Conservation (phyloP, 73 alveolate species). For the Uronychia setigera region DNA sequence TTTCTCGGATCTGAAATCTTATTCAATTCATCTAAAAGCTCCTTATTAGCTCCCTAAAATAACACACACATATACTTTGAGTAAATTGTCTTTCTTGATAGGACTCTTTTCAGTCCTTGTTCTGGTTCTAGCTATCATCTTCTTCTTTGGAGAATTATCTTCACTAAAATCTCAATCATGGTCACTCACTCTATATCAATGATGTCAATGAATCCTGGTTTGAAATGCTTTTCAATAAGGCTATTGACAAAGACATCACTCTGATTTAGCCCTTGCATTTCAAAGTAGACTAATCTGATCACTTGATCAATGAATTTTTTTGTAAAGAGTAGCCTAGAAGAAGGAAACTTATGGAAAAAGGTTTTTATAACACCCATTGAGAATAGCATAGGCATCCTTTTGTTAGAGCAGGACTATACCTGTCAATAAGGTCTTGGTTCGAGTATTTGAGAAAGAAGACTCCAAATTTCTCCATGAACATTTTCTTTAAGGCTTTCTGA, state of each 20-base stretch:
- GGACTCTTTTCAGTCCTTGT: neutral
- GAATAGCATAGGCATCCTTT: conserved; percentile 1
- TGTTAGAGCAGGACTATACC: neutral
- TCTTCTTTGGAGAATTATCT: neutral
- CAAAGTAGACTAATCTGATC: neutral
- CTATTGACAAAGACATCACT: conserved; percentile 7
- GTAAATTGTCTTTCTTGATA: neutral
- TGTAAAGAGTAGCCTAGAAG: neutral
- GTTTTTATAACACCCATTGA: neutral
- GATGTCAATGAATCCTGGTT: neutral
- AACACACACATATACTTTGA: neutral
- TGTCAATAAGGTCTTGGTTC: neutral
- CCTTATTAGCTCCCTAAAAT: neutral
- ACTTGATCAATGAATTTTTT: neutral
- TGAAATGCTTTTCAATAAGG: neutral
- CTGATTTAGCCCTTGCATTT: neutral
- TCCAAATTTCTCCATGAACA: neutral
- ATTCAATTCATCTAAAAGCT: neutral
- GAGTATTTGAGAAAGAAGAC: conserved; percentile 2
- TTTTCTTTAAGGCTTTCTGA: neutral
- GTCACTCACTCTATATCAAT: neutral
- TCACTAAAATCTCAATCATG: neutral
- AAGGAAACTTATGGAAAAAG: neutral
- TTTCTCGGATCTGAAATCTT: neutral
- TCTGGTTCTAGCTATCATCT: neutral